These are phyloP conservation scores for Irpex sp. DNA, from an alignment of 1,284 basidiomycete species.

Conservation along the genomic window DNA sequence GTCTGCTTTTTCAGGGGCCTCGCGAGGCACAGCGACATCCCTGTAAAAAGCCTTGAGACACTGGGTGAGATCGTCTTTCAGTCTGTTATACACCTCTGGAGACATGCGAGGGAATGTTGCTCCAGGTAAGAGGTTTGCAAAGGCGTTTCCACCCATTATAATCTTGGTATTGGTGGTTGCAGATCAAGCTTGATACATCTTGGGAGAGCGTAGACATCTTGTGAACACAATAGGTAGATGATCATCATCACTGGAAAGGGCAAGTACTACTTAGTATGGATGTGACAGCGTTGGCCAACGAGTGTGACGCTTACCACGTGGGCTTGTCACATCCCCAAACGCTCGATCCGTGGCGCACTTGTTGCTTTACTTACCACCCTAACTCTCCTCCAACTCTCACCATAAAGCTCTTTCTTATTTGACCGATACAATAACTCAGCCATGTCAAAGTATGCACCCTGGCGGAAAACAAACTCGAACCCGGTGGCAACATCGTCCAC, in stretches of 20 bases:
- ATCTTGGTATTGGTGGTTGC: neutral
- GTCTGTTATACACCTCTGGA: constrained; percentile 41
- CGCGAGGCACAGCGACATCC: constrained; percentile 48
- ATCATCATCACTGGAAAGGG: neutral
- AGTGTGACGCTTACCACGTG: neutral
- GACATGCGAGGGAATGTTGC: constrained; percentile 57
- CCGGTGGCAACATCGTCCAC: constrained; percentile 62
- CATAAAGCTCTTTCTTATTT: neutral
- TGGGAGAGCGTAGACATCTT: too few species aligned
- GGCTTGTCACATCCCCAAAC: too few species aligned
- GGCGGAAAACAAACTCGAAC: constrained; percentile 52
- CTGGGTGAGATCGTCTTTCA: constrained; percentile 43
- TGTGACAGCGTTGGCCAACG: neutral
- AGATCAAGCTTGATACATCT: neutral
- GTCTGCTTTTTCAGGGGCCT: constrained; percentile 60
- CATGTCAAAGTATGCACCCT: constrained; percentile 83
- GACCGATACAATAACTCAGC: neutral
- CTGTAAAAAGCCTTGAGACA: constrained; percentile 43
- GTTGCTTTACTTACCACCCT: neutral
- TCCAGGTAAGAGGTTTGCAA: constrained; percentile 40
- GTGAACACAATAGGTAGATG: neutral
- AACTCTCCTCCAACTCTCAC: neutral
- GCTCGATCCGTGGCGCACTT: too few species aligned
- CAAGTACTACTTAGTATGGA: neutral
- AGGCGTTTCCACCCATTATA: constrained; percentile 67